Base-by-base conservation (phyloP, 2,329 filamentous ascomycete genomes). In the Curvularia hawaiiensis region DNA sequence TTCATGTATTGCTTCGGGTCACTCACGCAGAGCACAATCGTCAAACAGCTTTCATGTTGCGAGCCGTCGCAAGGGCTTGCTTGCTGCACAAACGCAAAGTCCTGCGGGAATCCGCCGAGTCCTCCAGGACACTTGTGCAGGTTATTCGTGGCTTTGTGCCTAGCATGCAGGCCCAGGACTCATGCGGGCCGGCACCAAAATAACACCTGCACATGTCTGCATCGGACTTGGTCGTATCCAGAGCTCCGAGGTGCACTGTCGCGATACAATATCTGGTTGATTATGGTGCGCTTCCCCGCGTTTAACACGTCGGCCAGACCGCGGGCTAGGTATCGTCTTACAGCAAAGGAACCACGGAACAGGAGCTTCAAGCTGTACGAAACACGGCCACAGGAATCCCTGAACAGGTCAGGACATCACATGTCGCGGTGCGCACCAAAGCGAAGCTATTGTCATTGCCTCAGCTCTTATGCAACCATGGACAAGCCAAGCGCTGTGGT, bases 131-230 rank as follows among this genome's bases (percentile, higher is more conserved):
- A 4, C 14, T 7, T 35, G 30, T 12, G 33, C 33, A n/a, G 33
- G 12, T 35, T 39, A 38, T 54, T 54, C 46, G 58, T 49, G 38
- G 43, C 48, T 55, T 52, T 30, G 58, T 38, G 33, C 35, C 40
- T 43, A 48, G n/a, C 26, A 41, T 56, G 54, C 46, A 40, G 50
- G 47, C 20, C 33, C 20, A 47, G 33, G 20, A 54, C 54, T 60
- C 53, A 57, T 56, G 59, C 48, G 44, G 43, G 47, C 52, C 48
- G 30, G 35, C 38, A 43, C 35, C 39, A 52, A 54, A 50, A 31
- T 41, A 45, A 54, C 41, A 47, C 54, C 30, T 56, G 33, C 16
- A 28, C 46, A 41, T 38, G 35, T 38, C 10, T 44, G 16, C 16
- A 6, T 56, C 56, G 54, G 55, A 52, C 49, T 24, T 46, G 52